phyloP scores from a whole-genome alignment of 163 green algal genomes.

The Volvox carteri region DNA sequence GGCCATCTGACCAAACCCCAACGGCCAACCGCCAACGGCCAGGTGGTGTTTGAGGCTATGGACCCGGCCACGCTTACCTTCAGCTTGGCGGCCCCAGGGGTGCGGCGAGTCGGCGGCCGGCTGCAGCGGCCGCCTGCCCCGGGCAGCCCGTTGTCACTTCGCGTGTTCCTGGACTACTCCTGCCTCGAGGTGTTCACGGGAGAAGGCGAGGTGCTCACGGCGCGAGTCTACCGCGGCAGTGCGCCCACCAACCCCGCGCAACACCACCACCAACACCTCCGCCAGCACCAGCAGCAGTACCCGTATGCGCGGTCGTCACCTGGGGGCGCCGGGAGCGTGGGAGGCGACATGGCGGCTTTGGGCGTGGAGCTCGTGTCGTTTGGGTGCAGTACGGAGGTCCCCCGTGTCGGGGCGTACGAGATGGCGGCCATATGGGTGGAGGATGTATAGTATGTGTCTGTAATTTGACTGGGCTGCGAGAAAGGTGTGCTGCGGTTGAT shows the following conservation, averaged over 20 bases:
- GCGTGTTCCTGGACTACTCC: slow-evolving; percentile 86
- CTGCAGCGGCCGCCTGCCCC: slow-evolving; percentile 68
- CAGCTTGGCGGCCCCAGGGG: slow-evolving; percentile 69
- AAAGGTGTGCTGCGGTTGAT: background rate
- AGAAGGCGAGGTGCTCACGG: slow-evolving; percentile 86
- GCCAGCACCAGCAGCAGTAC: background rate
- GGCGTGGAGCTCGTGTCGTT: slow-evolving; percentile 54
- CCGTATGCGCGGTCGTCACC: background rate
- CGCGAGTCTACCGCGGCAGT: slow-evolving; percentile 87
- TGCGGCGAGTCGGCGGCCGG: slow-evolving; percentile 77
- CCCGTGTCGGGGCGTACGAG: slow-evolving; percentile 35
- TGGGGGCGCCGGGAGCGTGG: background rate
- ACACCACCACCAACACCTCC: slow-evolving; percentile 7
- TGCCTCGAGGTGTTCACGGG: slow-evolving; percentile 83
- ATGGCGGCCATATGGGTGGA: slow-evolving; percentile 39
- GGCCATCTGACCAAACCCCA: too few relatives aligned
- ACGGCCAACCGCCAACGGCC: too few relatives aligned
- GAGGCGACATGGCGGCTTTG: too few relatives aligned
- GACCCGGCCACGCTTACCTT: slow-evolving; percentile 76
- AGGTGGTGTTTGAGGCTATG: slow-evolving; percentile 76
- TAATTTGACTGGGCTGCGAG: background rate
- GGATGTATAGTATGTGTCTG: background rate
- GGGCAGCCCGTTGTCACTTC: slow-evolving; percentile 75
- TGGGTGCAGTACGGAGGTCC: slow-evolving; percentile 35
- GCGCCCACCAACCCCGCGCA: background rate